These are phyloP conservation scores for Eremothecium cymbalariae DNA, from an alignment of 1,139 yeast genomes.

Conservation along the genomic window DNA sequence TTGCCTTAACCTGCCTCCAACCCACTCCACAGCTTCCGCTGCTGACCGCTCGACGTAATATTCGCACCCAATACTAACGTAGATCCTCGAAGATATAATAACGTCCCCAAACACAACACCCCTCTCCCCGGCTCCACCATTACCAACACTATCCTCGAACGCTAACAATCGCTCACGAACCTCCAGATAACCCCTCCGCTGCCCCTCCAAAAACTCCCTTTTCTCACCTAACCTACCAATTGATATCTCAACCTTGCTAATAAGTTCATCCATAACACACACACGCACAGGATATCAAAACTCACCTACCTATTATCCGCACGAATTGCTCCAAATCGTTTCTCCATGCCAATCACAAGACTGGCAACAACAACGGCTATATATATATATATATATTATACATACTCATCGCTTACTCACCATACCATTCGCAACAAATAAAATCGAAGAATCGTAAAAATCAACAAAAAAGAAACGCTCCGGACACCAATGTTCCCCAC, in stretches of 20 bases:
- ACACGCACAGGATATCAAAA: conserved; percentile 1
- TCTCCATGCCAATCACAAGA: too few species aligned
- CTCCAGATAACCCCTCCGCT: conserved; percentile 28
- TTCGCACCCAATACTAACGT: conserved; percentile 51
- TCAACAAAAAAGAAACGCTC: too few species aligned
- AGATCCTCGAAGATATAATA: conserved; percentile 32
- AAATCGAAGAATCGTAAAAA: too few species aligned
- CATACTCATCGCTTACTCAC: too few species aligned
- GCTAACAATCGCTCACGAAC: conserved; percentile 25
- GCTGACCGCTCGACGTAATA: conserved; percentile 45
- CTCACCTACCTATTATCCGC: not conserved
- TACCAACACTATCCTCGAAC: conserved; percentile 11
- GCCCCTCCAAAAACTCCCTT: conserved; percentile 24
- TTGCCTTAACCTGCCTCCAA: conserved; percentile 36
- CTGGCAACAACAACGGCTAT: too few species aligned
- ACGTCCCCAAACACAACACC: conserved; percentile 33
- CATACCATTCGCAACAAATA: too few species aligned
- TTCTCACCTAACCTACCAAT: conserved; percentile 26
- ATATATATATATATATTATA: too few species aligned
- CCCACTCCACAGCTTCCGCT: conserved; percentile 40
- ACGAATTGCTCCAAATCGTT: too few species aligned
- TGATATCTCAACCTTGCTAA: conserved; percentile 25
- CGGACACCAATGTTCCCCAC: too few species aligned
- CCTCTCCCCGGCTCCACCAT: conserved; percentile 17
- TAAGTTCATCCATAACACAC: conserved; percentile 23